These are phyloP conservation scores for Pseudocercospora fuligena DNA, from an alignment of 2,329 filamentous ascomycete species.

Conservation along the genomic window DNA sequence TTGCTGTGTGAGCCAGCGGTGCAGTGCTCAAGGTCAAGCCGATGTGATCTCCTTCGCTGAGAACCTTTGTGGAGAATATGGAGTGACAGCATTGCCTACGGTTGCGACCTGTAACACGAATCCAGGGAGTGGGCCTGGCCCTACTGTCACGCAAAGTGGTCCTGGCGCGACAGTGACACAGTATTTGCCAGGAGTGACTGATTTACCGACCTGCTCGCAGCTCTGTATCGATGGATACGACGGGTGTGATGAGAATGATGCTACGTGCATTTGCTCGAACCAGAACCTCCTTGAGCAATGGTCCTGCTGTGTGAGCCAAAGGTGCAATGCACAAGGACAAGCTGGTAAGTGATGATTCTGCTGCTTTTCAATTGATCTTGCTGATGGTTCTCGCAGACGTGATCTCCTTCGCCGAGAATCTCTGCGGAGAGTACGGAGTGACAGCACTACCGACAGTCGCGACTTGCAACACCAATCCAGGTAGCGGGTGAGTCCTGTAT, in stretches of 20 bases:
- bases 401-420: neutral
- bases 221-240: constrained; percentile 7
- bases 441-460: neutral
- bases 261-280: constrained; percentile 14
- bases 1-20: constrained; percentile 8
- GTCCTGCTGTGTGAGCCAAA: neutral
- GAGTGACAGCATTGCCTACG: neutral
- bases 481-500: constrained; percentile 18
- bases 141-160: neutral
- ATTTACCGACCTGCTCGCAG: constrained; percentile 4
- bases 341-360: neutral
- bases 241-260: constrained; percentile 4
- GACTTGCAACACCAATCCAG: neutral
- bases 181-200: neutral
- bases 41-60: constrained; percentile 4
- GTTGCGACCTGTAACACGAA: constrained; percentile 5
- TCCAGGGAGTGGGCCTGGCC: constrained; percentile 20
- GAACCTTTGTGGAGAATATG: constrained; percentile 3
- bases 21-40: neutral
- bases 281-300: constrained; percentile 9
- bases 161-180: neutral
- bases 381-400: neutral
- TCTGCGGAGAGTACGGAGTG: constrained; percentile 14
- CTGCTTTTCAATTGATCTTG: neutral
- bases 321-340: neutral